Evolutionary conservation across 139 green algal genomes (phyloP).

Genomic region (Volvox reticuliferus): DNA sequence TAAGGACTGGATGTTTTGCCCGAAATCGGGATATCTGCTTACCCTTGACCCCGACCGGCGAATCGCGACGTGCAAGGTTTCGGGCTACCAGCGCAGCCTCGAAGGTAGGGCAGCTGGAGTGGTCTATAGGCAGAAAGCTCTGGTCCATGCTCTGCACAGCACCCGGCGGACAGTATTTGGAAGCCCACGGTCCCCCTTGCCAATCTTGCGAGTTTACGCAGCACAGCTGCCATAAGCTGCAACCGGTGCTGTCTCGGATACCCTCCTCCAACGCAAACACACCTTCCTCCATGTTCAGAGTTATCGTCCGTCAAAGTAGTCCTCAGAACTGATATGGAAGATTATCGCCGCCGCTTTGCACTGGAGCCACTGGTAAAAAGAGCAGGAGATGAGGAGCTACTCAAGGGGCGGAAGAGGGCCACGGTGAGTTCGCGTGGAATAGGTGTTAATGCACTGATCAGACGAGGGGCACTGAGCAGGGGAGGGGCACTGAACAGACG

Average conservation of each 20-base stretch:
- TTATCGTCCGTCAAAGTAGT: conserved; percentile 48
- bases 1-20: conserved; percentile 72
- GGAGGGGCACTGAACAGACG: no score
- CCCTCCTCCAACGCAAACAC: no score
- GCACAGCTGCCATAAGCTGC: no score
- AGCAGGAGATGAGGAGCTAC: conserved; percentile 67
- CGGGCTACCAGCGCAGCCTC: conserved; percentile 60
- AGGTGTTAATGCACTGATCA: neutral
- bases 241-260: no score
- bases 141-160: no score
- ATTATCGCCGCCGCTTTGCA: conserved; percentile 75
- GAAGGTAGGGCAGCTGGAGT: conserved; percentile 42
- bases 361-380: conserved; percentile 85
- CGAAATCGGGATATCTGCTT: conserved; percentile 62
- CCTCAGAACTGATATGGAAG: conserved; percentile 66
- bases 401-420: conserved; percentile 61
- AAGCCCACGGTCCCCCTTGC: no score
- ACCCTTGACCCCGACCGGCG: conserved; percentile 59
- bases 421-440: conserved; percentile 54
- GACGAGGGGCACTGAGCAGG: neutral
- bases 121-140: no score
- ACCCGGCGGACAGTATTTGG: no score
- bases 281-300: conserved; percentile 18
- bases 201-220: no score
- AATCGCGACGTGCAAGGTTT: conserved; percentile 59